Percentiles rank a stretch among this genome's conserved stretches.
phyloP scores from a whole-genome alignment of 164 flowering plant genomes.

The Umbilicus rupestris region DNA sequence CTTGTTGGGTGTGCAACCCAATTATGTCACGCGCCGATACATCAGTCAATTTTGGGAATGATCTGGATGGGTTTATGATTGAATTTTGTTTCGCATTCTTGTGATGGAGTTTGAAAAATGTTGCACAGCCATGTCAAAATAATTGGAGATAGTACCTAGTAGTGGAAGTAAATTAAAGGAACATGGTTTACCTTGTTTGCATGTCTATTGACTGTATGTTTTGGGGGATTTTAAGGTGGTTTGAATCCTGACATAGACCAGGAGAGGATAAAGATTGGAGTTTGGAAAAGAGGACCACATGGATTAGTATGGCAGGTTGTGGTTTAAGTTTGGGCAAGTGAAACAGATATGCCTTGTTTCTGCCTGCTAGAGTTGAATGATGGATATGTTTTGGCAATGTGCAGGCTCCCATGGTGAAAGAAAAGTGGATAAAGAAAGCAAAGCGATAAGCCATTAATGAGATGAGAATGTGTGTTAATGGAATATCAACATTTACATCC shows the following conservation, averaged over 20 bases:
- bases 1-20: neutral
- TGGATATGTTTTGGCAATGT: conserved; percentile 4
- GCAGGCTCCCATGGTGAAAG: neutral
- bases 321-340: neutral
- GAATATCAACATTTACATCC: too few relatives aligned
- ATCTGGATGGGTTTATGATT: too few relatives aligned
- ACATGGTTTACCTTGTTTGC: neutral
- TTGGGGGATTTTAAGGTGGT: neutral
- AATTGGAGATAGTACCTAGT: too few relatives aligned
- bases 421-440: neutral
- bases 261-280: conserved; percentile 1
- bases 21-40: neutral
- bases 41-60: too few relatives aligned
- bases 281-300: neutral
- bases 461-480: conserved; percentile 2
- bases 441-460: too few relatives aligned
- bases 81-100: too few relatives aligned
- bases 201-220: too few relatives aligned
- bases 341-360: neutral
- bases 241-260: neutral
- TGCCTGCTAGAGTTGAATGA: neutral
- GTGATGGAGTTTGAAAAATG: too few relatives aligned
- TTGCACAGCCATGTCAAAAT: too few relatives aligned
- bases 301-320: neutral
- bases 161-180: neutral